Evolutionary conservation across 768 basidiomycete genomes (phyloP), one percentile per base, ranked within the genome.

Genomic region (Baorangia bicolor): DNA sequence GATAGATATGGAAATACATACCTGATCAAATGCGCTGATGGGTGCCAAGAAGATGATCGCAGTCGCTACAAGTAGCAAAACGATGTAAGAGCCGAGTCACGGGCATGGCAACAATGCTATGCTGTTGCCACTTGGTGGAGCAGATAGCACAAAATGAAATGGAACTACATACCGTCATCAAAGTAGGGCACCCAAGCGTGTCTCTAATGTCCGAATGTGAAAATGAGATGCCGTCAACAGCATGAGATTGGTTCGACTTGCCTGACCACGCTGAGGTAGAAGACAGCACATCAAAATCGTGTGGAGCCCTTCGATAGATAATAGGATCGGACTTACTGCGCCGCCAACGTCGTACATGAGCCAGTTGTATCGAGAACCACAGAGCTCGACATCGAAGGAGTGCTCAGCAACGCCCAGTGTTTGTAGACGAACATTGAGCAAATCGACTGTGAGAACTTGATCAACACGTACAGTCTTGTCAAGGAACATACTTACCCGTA

Each of bases 31-130:
- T 38, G 91, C 91, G 64, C 88, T 89, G 59, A 93, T 86, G 38
- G 91, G 91, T 48, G 89, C 91, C 47, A 93, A 74, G 71, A 93
- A 93, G 69, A 93, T 92, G 66, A 93, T 86, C 31, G 91, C 90
- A 41, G 87, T 86, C 5, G 88, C 89, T 91, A 65, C 45, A 33
- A 54, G 54, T 10, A 46, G 35, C 1, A 48, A 50, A 56, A 60
- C 30, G 8, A 23, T 21, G 49, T 55, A 45, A 64, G 53, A 20
- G 16, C 40, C 46, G 53, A 38, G 54, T 55, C 27, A 61, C 6
- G 49, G 51, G 59, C 12, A 53, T 51, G 21, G 47, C 53, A n/a
- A 59, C 51, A 7, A 56, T 55, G 64, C 59, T 62, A 57, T 67
- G 62, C 57, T 43, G 34, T 43, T 37, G 33, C 61, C 55, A 60